Conservation (phyloP, 75 land plant species). For the Azolla pinnata region DNA sequence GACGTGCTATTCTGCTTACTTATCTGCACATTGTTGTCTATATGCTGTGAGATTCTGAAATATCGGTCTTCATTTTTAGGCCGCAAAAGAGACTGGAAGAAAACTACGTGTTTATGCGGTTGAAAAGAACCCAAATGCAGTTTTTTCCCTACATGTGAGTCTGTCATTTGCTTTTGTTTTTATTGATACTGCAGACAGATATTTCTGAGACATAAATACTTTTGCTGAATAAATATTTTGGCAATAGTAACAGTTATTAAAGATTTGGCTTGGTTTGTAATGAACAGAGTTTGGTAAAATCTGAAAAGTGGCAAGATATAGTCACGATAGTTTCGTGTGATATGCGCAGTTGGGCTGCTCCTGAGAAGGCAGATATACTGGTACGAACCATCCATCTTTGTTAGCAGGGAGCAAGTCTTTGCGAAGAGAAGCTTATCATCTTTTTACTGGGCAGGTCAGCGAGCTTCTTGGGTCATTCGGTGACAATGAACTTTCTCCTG, state of each 20-base stretch:
- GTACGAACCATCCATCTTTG: no score
- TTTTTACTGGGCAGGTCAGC: conserved; percentile 87
- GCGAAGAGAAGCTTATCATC: no score
- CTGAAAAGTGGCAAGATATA: conserved; percentile 80
- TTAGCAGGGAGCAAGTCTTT: no score
- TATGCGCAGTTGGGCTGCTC: conserved; percentile 93
- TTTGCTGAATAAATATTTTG: no score
- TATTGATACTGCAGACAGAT: no score
- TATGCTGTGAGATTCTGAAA: no score
- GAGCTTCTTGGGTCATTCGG: conserved; percentile 97
- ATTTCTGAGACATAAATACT: no score
- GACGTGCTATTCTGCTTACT: no score
- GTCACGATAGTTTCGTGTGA: conserved; percentile 88
- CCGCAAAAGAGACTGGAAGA: conserved; percentile 78
- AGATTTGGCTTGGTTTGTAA: no score
- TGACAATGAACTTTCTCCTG: conserved; percentile 98
- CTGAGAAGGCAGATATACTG: conserved; percentile 94
- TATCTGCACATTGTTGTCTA: no score
- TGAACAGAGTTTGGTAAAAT: conserved; percentile 71
- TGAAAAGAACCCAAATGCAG: conserved; percentile 98
- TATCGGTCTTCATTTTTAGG: conserved; percentile 29
- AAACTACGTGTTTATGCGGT: conserved; percentile 88
- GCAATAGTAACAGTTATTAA: no score
- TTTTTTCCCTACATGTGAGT: conserved; percentile 92
- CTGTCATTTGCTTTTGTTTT: no score